Conservation (phyloP, 2,329 filamentous ascomycete genomes). For the Capronia americana region DNA sequence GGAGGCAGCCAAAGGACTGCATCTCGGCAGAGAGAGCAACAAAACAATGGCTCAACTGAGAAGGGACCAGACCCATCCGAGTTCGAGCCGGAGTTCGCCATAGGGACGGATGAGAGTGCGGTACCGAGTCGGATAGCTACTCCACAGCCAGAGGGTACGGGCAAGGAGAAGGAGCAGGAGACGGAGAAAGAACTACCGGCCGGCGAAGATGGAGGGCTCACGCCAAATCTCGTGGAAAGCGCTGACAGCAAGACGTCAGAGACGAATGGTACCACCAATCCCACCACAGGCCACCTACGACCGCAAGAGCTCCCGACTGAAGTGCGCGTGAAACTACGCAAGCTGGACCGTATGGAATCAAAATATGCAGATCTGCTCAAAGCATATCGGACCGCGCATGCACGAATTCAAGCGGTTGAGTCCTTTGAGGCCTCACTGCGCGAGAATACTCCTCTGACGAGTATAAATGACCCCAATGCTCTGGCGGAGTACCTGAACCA, state of each 20-base stretch:
- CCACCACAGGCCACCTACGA: conserved; percentile 35
- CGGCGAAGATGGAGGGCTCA: conserved; percentile 39
- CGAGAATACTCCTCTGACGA: conserved; percentile 89
- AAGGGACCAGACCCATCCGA: conserved; percentile 80
- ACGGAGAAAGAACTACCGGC: conserved; percentile 38
- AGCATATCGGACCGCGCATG: conserved; percentile 90
- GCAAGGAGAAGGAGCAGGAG: conserved; percentile 31
- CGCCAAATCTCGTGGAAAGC: conserved; percentile 39
- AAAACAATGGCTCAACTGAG: conserved; percentile 56
- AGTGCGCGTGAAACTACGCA: conserved; percentile 75
- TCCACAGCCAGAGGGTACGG: conserved; percentile 58
- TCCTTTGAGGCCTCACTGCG: conserved; percentile 89
- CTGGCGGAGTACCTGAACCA: conserved; percentile 91
- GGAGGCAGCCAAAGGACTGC: conserved; percentile 41
- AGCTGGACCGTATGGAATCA: conserved; percentile 86
- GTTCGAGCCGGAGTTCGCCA: conserved; percentile 83
- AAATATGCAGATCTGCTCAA: conserved; percentile 89
- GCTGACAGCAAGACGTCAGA: conserved; percentile 38
- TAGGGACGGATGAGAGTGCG: conserved; percentile 75
- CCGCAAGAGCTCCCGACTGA: conserved; percentile 71
- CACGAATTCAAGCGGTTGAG: conserved; percentile 84
- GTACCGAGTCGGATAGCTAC: conserved; percentile 67
- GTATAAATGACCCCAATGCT: conserved; percentile 82
- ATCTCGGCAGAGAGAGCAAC: conserved; percentile 46
- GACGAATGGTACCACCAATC: conserved; percentile 37